These are phyloP conservation scores for Colletotrichum gloeosporioides DNA, from an alignment of 2,329 filamentous ascomycete genomes.

Conservation along the genomic window DNA sequence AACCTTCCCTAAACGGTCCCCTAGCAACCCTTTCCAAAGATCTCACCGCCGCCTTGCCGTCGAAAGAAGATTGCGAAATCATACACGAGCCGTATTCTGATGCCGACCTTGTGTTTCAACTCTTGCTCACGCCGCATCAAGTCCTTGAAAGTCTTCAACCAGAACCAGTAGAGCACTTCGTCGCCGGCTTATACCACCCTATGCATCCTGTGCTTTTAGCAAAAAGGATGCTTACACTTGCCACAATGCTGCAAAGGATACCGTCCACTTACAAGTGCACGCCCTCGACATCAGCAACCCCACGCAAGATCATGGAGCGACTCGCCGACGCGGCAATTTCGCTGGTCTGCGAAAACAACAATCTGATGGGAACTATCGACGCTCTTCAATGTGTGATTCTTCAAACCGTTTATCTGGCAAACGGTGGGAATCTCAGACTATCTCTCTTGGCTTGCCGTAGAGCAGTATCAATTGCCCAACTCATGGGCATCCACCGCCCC, in stretches of 20 bases:
- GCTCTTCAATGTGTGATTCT: conserved; percentile 55
- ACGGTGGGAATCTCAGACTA: conserved; percentile 48
- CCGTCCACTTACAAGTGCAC: conserved; percentile 33
- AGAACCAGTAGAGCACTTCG: conserved; percentile 4
- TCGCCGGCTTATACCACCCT: conserved; percentile 24
- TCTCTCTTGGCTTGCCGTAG: conserved; percentile 51
- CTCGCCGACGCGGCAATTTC: conserved; percentile 33
- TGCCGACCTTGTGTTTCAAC: conserved; percentile 27
- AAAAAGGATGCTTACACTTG: conserved; percentile 42
- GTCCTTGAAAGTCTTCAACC: neutral
- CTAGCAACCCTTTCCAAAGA: neutral
- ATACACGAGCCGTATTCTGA: conserved; percentile 17
- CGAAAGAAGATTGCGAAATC: conserved; percentile 14
- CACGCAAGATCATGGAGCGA: conserved; percentile 26
- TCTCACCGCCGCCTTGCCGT: conserved; percentile 26
- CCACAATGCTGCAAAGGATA: conserved; percentile 38
- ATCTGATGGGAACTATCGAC: conserved; percentile 48
- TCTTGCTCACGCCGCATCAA: conserved; percentile 28
- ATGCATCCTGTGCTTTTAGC: conserved; percentile 47
- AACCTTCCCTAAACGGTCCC: conserved; percentile 3
- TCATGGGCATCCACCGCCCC: conserved; percentile 39
- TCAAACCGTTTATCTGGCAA: conserved; percentile 49
- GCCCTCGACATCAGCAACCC: conserved; percentile 23
- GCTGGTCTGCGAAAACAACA: conserved; percentile 50
- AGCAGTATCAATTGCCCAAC: conserved; percentile 48